Conservation (phyloP, 306 rosid genomes). For the Malus orientalis region DNA sequence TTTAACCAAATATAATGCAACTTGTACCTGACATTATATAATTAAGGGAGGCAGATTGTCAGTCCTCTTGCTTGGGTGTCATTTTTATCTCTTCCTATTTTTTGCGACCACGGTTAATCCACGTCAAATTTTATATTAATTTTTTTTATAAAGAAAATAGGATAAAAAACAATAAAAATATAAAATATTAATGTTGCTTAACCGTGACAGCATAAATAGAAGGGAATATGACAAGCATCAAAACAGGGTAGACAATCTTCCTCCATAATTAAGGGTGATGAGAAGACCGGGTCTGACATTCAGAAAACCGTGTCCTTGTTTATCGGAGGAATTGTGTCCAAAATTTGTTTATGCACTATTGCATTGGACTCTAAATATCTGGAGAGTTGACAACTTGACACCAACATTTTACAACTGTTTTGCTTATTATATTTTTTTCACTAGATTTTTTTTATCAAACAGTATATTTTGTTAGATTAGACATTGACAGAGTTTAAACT, state of each 20-base stretch:
- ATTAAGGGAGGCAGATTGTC: too few relatives aligned
- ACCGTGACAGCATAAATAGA: accelerated
- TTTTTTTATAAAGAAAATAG: too few relatives aligned
- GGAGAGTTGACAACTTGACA: not conserved
- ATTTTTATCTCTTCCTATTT: accelerated
- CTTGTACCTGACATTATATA: too few relatives aligned
- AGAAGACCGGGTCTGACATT: not conserved
- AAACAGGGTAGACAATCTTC: too few relatives aligned
- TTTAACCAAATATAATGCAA: too few relatives aligned
- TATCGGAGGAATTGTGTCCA: not conserved
- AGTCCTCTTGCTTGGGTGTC: accelerated
- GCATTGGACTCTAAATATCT: not conserved
- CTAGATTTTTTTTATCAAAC: not conserved
- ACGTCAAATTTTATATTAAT: too few relatives aligned
- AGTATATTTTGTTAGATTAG: too few relatives aligned
- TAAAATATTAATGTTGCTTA: too few relatives aligned
- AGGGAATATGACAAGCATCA: accelerated
- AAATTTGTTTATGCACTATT: not conserved
- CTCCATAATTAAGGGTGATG: not conserved
- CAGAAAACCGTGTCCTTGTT: not conserved
- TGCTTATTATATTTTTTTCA: not conserved
- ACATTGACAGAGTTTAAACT: accelerated
- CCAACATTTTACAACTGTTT: not conserved
- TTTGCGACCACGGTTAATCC: accelerated
- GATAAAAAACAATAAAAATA: too few relatives aligned